A percentile compares a stretch with the other conserved stretches of the same genome.
Evolutionary conservation across 805 yeast species (phyloP).

Genomic region (Candida silvatica): DNA sequence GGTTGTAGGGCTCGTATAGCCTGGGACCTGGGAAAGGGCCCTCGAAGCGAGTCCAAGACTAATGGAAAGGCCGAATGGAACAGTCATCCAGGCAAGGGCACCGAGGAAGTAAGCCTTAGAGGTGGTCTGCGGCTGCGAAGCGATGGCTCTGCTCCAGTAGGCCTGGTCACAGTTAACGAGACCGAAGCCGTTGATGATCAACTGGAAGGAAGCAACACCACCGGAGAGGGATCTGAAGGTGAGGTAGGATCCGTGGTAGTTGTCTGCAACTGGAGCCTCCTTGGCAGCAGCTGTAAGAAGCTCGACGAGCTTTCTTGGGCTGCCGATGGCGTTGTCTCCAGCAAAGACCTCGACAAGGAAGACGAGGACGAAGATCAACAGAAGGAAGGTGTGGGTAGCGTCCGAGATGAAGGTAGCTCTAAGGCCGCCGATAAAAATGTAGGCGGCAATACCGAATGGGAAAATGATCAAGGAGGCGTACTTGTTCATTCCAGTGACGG

Average conservation of each 20-base stretch:
- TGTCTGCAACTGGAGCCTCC: slow-evolving; percentile 22
- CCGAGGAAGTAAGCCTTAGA: slow-evolving; percentile 29
- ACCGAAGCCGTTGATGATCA: slow-evolving; percentile 24
- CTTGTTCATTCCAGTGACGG: slow-evolving; percentile 35
- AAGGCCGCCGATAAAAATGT: slow-evolving; percentile 43
- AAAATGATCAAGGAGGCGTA: slow-evolving; percentile 37
- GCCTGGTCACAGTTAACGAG: slow-evolving; percentile 20
- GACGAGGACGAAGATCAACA: slow-evolving; percentile 23
- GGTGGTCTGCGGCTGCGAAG: slow-evolving; percentile 26
- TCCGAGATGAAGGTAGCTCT: slow-evolving; percentile 48
- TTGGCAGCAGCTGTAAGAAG: slow-evolving; percentile 27
- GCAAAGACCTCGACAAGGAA: slow-evolving; percentile 27
- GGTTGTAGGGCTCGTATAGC: slow-evolving; percentile 33
- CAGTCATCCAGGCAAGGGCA: slow-evolving; percentile 27
- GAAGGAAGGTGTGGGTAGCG: slow-evolving; percentile 37
- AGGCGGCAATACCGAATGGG: slow-evolving; percentile 39
- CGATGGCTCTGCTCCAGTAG: slow-evolving; percentile 33
- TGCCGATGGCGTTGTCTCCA: slow-evolving; percentile 31
- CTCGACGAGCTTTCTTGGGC: slow-evolving; percentile 36
- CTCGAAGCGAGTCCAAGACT: slow-evolving; percentile 29
- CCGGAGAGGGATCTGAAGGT: slow-evolving; percentile 20
- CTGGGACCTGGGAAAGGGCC: slow-evolving; percentile 25
- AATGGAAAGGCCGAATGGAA: slow-evolving; percentile 36
- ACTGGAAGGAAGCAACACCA: slow-evolving; percentile 21
- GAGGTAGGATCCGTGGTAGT: slow-evolving; percentile 19